These are phyloP conservation scores for Taphrina confusa DNA, from an alignment of 1,139 yeast genomes.

Conservation along the genomic window DNA sequence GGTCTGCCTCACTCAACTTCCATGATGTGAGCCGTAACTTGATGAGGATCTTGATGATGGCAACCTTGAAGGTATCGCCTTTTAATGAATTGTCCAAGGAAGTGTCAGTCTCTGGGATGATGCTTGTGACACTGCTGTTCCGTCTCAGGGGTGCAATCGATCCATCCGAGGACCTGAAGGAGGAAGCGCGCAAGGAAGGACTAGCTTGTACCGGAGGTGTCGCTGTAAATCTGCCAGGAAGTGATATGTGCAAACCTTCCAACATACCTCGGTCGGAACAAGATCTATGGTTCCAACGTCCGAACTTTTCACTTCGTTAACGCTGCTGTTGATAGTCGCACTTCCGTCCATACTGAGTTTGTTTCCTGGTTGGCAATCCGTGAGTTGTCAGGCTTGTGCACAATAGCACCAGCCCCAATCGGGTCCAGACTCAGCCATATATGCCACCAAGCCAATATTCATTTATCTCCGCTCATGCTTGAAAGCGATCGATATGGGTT, in stretches of 20 bases:
- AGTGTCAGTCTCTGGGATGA: slow-evolving; percentile 30
- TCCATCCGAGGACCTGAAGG: slow-evolving; percentile 24
- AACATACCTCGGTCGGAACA: neutral
- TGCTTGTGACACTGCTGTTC: slow-evolving; percentile 24
- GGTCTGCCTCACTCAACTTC: slow-evolving; percentile 26
- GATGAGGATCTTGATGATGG: slow-evolving; percentile 25
- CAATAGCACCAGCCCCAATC: too few species aligned
- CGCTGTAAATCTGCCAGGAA: slow-evolving; percentile 1
- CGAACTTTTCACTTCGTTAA: too few species aligned
- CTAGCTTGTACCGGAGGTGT: slow-evolving; percentile 10
- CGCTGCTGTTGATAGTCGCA: too few species aligned
- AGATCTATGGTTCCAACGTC: neutral
- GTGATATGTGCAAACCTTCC: slow-evolving; percentile 10
- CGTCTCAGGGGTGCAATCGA: slow-evolving; percentile 31
- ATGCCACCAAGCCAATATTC: too few species aligned
- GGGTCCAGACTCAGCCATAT: too few species aligned
- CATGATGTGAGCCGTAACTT: slow-evolving; percentile 25
- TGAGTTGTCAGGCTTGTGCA: too few species aligned
- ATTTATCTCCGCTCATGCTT: too few species aligned
- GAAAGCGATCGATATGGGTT: too few species aligned
- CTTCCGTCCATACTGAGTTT: too few species aligned
- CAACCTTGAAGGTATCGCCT: slow-evolving; percentile 25
- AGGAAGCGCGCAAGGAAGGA: slow-evolving; percentile 27
- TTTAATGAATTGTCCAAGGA: slow-evolving; percentile 18
- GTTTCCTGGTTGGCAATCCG: too few species aligned